phyloP scores from a whole-genome alignment of 495 filamentous ascomycete species.

The Barbatosphaeria neglecta region DNA sequence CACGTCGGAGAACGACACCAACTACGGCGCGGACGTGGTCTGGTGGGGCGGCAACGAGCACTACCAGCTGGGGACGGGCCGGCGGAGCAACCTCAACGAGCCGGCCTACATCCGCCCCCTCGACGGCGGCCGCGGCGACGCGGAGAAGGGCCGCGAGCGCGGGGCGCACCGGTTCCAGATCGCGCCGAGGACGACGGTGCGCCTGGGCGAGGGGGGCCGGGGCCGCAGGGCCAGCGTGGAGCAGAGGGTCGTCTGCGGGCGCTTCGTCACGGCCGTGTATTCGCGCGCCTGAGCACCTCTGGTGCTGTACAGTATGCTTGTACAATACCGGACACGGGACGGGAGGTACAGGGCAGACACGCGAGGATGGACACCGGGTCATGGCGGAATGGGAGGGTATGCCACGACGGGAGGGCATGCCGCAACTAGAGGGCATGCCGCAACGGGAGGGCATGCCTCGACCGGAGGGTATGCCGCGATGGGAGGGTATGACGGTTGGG shows the following conservation, averaged over 20 bases:
- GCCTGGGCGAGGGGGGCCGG: constrained; percentile 47
- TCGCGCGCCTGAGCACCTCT: constrained; percentile 27
- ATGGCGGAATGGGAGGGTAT: no score
- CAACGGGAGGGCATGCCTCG: no score
- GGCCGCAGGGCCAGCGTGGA: constrained; percentile 62
- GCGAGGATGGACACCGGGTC: no score
- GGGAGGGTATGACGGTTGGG: no score
- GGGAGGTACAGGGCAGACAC: no score
- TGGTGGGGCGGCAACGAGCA: constrained; percentile 94
- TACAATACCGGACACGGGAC: no score
- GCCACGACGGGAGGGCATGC: no score
- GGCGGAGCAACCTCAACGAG: constrained; percentile 60
- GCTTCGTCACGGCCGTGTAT: constrained; percentile 75
- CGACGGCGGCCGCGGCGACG: constrained; percentile 38
- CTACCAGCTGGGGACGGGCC: constrained; percentile 87
- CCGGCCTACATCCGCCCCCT: constrained; percentile 74
- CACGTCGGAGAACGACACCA: constrained; percentile 50
- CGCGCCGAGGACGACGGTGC: constrained; percentile 62
- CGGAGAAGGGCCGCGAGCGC: constrained; percentile 37
- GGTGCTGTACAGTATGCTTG: no score
- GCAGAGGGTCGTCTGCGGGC: constrained; percentile 82
- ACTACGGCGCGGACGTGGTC: constrained; percentile 75
- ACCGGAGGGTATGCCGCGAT: no score
- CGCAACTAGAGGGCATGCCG: no score
- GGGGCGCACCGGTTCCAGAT: constrained; percentile 72